A percentile compares a stretch with the other conserved stretches of the same genome.
Evolutionary conservation across 2,329 filamentous ascomycete genomes (phyloP).

Genomic region (Ilyonectria destructans): DNA sequence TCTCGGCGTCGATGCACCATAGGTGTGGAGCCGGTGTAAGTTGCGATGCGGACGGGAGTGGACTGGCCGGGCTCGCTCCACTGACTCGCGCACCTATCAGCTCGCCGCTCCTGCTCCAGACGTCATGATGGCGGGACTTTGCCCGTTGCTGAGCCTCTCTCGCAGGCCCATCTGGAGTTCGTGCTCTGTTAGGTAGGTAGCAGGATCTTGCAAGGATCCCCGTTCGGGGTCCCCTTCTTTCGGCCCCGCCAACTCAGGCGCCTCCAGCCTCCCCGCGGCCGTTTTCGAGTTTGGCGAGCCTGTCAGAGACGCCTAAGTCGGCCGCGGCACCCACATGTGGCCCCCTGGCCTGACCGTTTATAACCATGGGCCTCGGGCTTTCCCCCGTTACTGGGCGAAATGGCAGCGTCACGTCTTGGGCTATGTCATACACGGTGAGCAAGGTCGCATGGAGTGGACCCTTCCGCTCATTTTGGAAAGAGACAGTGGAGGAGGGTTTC

Average conservation of each 20-base stretch:
- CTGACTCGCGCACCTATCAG: slow-evolving; percentile 12
- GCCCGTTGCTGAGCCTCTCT: neutral
- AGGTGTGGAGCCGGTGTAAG: slow-evolving; percentile 16
- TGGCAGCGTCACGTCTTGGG: neutral
- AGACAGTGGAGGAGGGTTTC: neutral
- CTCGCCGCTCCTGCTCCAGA: neutral
- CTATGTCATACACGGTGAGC: neutral
- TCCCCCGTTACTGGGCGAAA: too few species aligned
- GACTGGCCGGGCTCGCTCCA: neutral
- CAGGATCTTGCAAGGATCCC: neutral
- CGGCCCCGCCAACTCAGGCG: neutral
- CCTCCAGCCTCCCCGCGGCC: neutral
- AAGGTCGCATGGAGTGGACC: neutral
- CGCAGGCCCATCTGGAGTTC: neutral
- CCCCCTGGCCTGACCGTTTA: slow-evolving; percentile 4
- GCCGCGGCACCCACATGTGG: neutral
- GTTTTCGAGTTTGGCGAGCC: slow-evolving; percentile 7
- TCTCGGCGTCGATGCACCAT: slow-evolving; percentile 8
- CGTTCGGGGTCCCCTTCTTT: neutral
- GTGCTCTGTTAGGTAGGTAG: slow-evolving; percentile 10
- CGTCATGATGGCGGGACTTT: slow-evolving; percentile 5
- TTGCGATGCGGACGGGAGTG: neutral
- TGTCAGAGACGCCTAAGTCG: slow-evolving; percentile 3
- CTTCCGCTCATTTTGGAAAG: neutral
- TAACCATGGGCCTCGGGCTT: neutral